Percentiles rank a stretch among this genome's conserved stretches.
These are phyloP conservation scores for Bipolaris gigantea DNA, from an alignment of 2,329 filamentous ascomycete species.

Conservation along the genomic window DNA sequence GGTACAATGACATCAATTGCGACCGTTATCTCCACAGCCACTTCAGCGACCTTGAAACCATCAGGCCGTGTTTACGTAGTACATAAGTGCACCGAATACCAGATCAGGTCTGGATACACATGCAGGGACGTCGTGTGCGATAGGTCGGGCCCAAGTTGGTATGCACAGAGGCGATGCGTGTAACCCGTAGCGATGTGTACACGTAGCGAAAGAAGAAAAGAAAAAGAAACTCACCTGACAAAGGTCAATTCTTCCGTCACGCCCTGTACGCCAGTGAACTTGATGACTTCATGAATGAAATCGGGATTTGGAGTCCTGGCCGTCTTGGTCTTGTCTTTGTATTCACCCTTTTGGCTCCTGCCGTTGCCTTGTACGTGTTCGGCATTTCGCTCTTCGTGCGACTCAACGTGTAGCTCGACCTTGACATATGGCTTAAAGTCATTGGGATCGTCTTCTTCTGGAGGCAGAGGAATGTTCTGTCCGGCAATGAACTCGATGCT, in stretches of 20 bases:
- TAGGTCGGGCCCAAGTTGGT: not conserved
- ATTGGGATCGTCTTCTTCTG: constrained; percentile 55
- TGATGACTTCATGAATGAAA: constrained; percentile 49
- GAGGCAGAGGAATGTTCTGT: constrained; percentile 71
- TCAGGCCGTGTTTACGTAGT: not conserved
- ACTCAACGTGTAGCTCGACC: constrained; percentile 80
- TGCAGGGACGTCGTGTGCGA: not conserved
- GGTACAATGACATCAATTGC: not conserved
- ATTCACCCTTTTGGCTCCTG: constrained; percentile 57
- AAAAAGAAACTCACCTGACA: constrained; percentile 47
- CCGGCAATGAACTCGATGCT: constrained; percentile 74
- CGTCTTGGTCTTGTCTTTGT: constrained; percentile 51
- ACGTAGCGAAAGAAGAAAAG: constrained; percentile 8
- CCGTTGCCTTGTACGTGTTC: constrained; percentile 51
- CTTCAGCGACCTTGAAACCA: not conserved
- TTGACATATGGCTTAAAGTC: constrained; percentile 75
- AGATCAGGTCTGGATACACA: not conserved
- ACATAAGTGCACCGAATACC: not conserved
- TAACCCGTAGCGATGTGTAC: constrained; percentile 4
- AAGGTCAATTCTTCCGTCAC: constrained; percentile 54
- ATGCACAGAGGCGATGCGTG: not conserved
- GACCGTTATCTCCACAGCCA: not conserved
- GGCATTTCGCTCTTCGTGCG: constrained; percentile 52
- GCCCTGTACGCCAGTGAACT: constrained; percentile 48
- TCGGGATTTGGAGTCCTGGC: constrained; percentile 50